Evolutionary conservation across 2,329 filamentous ascomycete genomes (phyloP).

Genomic region (Teratosphaeriaceae sp.): DNA sequence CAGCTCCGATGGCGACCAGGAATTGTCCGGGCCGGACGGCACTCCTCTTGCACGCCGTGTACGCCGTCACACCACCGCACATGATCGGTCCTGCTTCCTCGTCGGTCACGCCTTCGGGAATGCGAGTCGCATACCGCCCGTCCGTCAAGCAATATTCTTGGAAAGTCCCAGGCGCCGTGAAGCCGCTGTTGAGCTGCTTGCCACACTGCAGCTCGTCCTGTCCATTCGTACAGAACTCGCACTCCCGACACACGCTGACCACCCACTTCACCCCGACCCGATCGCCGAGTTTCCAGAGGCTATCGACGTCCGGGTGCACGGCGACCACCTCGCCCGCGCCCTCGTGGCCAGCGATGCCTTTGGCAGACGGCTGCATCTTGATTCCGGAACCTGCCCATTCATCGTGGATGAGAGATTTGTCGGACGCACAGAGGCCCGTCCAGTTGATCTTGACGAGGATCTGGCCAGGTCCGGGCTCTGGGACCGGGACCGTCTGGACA

Average conservation of each 20-base stretch:
- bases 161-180: constrained; percentile 33
- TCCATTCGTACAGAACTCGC: constrained; percentile 29
- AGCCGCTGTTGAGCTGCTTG: constrained; percentile 32
- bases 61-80: constrained; percentile 33
- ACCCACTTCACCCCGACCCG: constrained; percentile 30
- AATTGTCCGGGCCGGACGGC: constrained; percentile 33
- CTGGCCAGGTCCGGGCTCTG: constrained; percentile 25
- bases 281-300: constrained; percentile 25
- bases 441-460: constrained; percentile 33
- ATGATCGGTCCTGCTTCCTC: constrained; percentile 35
- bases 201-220: constrained; percentile 32
- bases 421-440: constrained; percentile 29
- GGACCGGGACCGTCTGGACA: constrained; percentile 27
- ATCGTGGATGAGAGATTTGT: constrained; percentile 32
- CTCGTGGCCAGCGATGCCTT: constrained; percentile 28
- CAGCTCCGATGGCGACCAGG: constrained; percentile 33
- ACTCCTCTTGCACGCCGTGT: constrained; percentile 28
- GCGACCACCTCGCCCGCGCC: constrained; percentile 26
- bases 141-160: constrained; percentile 32
- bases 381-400: constrained; percentile 29
- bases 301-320: constrained; percentile 18
- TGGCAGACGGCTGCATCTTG: constrained; percentile 21
- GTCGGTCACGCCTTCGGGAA: constrained; percentile 32
- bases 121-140: constrained; percentile 28
- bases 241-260: constrained; percentile 21